Percentiles rank a stretch among this genome's conserved stretches.
Evolutionary conservation across 768 basidiomycete species (phyloP).

Genomic region (Tricholoma matsutake): DNA sequence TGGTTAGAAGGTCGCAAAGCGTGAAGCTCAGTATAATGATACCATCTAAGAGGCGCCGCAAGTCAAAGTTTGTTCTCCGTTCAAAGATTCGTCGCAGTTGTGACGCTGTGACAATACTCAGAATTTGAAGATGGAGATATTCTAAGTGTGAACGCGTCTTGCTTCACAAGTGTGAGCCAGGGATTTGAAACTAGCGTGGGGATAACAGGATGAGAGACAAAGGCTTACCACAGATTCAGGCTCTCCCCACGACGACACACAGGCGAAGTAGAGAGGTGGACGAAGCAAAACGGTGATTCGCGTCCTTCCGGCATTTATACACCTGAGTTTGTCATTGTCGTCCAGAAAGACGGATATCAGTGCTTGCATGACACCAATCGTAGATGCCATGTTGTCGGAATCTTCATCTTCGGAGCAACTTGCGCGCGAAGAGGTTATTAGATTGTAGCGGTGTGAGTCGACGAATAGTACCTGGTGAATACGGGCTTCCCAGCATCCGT

Average conservation of each 20-base stretch:
- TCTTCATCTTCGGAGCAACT: constrained; percentile 56
- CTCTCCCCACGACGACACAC: constrained; percentile 90
- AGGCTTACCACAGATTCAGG: constrained; percentile 88
- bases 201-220: constrained; percentile 8
- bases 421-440: not conserved
- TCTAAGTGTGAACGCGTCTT: constrained; percentile 94
- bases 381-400: constrained; percentile 66
- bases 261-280: constrained; percentile 88
- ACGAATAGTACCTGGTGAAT: constrained; percentile 65
- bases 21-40: not conserved
- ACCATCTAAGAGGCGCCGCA: constrained; percentile 74
- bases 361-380: constrained; percentile 92
- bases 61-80: constrained; percentile 87
- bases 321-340: constrained; percentile 82
- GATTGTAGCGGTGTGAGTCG: not conserved
- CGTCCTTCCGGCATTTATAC: constrained; percentile 78
- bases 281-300: constrained; percentile 86
- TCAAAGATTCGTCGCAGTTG: constrained; percentile 88
- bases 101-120: constrained; percentile 83
- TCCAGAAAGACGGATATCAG: constrained; percentile 95
- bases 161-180: constrained; percentile 46
- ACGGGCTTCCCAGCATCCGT: constrained; percentile 99
- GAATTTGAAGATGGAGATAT: constrained; percentile 90
- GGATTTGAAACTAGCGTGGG: not conserved
- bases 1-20: not conserved